Conservation (phyloP, 2,329 filamentous ascomycete genomes). For the Scopulariopsis brevicaulis region DNA sequence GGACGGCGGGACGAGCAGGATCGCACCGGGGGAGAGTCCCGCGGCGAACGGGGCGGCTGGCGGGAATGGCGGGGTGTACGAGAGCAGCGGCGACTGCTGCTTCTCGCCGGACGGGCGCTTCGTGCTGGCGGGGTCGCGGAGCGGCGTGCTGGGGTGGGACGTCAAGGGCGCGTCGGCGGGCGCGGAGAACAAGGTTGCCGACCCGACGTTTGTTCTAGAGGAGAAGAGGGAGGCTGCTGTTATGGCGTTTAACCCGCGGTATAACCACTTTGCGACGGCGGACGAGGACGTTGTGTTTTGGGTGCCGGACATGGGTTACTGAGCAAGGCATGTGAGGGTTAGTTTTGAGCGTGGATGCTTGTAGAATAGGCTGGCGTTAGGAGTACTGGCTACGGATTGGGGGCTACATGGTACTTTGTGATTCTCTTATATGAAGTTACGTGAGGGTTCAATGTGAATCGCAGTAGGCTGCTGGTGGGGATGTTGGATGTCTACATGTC, state of each 20-base stretch:
- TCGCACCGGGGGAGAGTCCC: conserved; percentile 39
- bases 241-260: conserved; percentile 80
- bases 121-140: conserved; percentile 66
- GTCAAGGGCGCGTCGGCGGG: conserved; percentile 28
- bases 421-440: neutral
- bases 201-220: conserved; percentile 52
- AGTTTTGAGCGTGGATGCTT: neutral
- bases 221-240: conserved; percentile 61
- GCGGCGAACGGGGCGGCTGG: conserved; percentile 19
- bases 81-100: conserved; percentile 67
- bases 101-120: conserved; percentile 86
- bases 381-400: neutral
- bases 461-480: no score
- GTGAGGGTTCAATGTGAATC: no score
- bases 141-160: conserved; percentile 82
- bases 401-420: neutral
- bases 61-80: conserved; percentile 22
- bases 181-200: conserved; percentile 43
- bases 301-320: conserved; percentile 56
- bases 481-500: no score
- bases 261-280: conserved; percentile 83
- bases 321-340: conserved; percentile 8
- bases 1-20: conserved; percentile 38
- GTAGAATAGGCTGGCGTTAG: conserved; percentile 1
- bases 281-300: conserved; percentile 76